phyloP scores from a whole-genome alignment of 2,329 filamentous ascomycete genomes.

The Ophiostoma triangulosporum region DNA sequence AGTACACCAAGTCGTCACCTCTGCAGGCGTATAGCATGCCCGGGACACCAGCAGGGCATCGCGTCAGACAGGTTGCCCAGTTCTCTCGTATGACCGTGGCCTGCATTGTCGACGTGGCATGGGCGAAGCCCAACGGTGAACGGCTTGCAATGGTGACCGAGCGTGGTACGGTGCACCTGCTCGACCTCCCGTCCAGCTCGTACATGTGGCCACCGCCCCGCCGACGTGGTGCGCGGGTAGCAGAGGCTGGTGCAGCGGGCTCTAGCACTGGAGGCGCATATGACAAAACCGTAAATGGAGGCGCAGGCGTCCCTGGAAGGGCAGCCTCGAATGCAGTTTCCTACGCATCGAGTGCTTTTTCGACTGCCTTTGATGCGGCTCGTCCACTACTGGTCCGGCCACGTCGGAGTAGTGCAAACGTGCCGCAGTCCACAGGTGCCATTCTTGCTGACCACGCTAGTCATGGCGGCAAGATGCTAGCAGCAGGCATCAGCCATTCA shows the following conservation, averaged over 20 bases:
- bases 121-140: conserved; percentile 71
- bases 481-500: conserved; percentile 60
- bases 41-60: conserved; percentile 35
- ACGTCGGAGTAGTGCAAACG: conserved; percentile 35
- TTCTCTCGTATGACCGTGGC: conserved; percentile 88
- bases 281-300: conserved; percentile 3
- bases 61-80: conserved; percentile 72
- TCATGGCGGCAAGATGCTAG: conserved; percentile 58
- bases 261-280: conserved; percentile 2
- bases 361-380: conserved; percentile 56
- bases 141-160: conserved; percentile 82
- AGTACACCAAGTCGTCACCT: conserved; percentile 47
- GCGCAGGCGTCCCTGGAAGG: conserved; percentile 30
- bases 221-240: conserved; percentile 29
- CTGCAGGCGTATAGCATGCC: conserved; percentile 35
- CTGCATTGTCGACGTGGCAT: conserved; percentile 78
- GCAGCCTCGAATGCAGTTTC: conserved; percentile 40
- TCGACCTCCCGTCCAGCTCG: conserved; percentile 70
- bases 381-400: conserved; percentile 44
- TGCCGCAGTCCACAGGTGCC: conserved; percentile 25
- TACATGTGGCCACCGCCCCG: conserved; percentile 77
- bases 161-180: conserved; percentile 86
- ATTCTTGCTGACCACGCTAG: conserved; percentile 47
- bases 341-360: conserved; percentile 57
- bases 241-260: conserved; percentile 27